A percentile compares a stretch with the other conserved stretches of the same genome.
phyloP scores from a whole-genome alignment of 2,329 filamentous ascomycete genomes.

The Botrytis squamosa region DNA sequence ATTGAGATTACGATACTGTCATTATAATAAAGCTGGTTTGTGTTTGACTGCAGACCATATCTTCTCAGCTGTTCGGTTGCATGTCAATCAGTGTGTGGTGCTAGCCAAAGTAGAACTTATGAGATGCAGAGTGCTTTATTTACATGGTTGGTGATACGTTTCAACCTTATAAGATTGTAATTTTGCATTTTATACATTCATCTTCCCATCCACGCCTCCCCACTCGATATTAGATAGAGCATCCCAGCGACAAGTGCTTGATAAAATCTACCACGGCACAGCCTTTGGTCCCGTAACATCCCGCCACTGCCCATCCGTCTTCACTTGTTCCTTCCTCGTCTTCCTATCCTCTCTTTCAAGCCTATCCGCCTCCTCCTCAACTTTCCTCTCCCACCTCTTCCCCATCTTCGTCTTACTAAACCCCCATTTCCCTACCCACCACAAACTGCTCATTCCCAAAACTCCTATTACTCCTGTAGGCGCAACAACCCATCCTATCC shows the following conservation, averaged over 20 bases:
- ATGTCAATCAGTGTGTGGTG: neutral
- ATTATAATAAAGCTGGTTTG: neutral
- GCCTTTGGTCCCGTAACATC: slow-evolving; percentile 37
- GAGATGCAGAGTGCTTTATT: neutral
- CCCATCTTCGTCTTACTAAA: slow-evolving; percentile 33
- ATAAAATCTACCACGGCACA: slow-evolving; percentile 33
- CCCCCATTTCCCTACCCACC: slow-evolving; percentile 38
- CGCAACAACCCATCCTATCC: slow-evolving; percentile 37
- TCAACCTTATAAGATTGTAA: neutral
- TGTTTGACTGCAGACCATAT: neutral
- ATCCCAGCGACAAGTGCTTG: too few relatives aligned
- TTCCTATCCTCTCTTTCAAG: slow-evolving; percentile 22
- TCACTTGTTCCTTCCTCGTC: slow-evolving; percentile 28
- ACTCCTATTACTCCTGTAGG: slow-evolving; percentile 35
- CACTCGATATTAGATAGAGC: neutral
- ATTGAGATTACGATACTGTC: neutral
- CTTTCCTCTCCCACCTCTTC: slow-evolving; percentile 29
- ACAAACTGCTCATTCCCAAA: slow-evolving; percentile 33
- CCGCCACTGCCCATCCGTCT: slow-evolving; percentile 36
- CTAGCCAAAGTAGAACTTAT: neutral
- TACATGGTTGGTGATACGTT: neutral
- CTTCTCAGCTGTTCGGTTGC: neutral
- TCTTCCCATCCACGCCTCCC: neutral
- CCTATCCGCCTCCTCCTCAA: slow-evolving; percentile 26
- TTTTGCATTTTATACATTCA: neutral